Percentiles rank a stretch among this genome's conserved stretches.
Conservation (phyloP, 2,329 filamentous ascomycete species). For the Pezicula carpinea region DNA sequence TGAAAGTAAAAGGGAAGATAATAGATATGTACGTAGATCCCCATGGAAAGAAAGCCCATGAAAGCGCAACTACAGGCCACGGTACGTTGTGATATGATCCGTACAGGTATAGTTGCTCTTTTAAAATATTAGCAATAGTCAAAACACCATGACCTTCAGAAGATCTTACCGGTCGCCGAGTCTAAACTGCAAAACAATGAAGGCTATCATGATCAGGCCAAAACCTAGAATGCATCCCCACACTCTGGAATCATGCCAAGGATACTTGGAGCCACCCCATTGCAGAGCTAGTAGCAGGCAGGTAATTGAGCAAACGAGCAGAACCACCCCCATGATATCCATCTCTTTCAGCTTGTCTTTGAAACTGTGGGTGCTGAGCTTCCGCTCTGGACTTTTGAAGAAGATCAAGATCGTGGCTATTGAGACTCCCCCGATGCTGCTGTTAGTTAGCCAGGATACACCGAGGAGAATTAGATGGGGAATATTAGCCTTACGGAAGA, state of each 20-base stretch:
- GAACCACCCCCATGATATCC: slow-evolving; percentile 36
- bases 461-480: slow-evolving; percentile 23
- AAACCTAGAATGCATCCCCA: slow-evolving; percentile 36
- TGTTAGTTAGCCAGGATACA: neutral
- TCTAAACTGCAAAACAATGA: slow-evolving; percentile 31
- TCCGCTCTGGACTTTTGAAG: slow-evolving; percentile 29
- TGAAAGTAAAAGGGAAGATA: slow-evolving; percentile 29
- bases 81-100: slow-evolving; percentile 29
- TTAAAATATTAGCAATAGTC: no score
- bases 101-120: slow-evolving; percentile 32
- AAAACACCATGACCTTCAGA: no score
- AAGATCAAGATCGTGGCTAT: slow-evolving; percentile 31
- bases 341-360: slow-evolving; percentile 42
- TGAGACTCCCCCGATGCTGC: slow-evolving; percentile 28
- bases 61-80: slow-evolving; percentile 12
- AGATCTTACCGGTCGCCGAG: slow-evolving; percentile 35
- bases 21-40: slow-evolving; percentile 6
- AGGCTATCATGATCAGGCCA: slow-evolving; percentile 23
- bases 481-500: neutral
- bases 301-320: slow-evolving; percentile 39
- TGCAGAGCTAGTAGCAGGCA: slow-evolving; percentile 39
- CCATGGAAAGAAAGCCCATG: slow-evolving; percentile 2
- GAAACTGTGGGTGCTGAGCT: no score
- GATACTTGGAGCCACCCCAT: slow-evolving; percentile 36
- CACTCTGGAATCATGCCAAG: slow-evolving; percentile 36